Evolutionary conservation across 2,329 filamentous ascomycete species (phyloP).

Genomic region (Pleochaeta shiraiana): DNA sequence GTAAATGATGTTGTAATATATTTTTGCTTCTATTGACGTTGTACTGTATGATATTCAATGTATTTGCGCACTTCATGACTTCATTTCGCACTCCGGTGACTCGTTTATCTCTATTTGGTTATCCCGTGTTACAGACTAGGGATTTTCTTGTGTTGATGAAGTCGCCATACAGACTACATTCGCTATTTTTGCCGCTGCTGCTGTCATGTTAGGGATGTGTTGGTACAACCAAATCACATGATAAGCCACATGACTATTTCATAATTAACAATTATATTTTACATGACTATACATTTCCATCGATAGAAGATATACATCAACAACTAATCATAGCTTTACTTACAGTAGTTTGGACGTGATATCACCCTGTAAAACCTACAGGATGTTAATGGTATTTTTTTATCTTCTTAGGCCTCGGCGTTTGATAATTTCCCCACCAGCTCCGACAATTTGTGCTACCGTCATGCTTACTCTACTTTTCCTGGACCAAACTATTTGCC

Average conservation of each 20-base stretch:
- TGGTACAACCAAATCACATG: too few species aligned
- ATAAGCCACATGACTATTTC: too few species aligned
- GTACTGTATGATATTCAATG: background rate
- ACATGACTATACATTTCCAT: too few species aligned
- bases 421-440: background rate
- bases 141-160: background rate
- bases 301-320: too few species aligned
- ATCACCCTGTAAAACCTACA: too few species aligned
- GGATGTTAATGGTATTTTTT: background rate
- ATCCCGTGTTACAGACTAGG: background rate
- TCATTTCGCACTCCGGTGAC: background rate
- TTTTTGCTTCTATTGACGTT: constrained; percentile 3
- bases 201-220: too few species aligned
- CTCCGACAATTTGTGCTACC: background rate
- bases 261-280: too few species aligned
- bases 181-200: background rate
- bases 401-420: background rate
- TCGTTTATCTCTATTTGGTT: background rate
- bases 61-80: background rate
- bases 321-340: too few species aligned
- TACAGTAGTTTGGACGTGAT: too few species aligned
- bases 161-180: background rate
- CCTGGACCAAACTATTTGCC: background rate
- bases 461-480: background rate
- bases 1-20: constrained; percentile 1